These are phyloP conservation scores for Earliella scabrosa DNA, from an alignment of 1,284 basidiomycete genomes.

Conservation along the genomic window DNA sequence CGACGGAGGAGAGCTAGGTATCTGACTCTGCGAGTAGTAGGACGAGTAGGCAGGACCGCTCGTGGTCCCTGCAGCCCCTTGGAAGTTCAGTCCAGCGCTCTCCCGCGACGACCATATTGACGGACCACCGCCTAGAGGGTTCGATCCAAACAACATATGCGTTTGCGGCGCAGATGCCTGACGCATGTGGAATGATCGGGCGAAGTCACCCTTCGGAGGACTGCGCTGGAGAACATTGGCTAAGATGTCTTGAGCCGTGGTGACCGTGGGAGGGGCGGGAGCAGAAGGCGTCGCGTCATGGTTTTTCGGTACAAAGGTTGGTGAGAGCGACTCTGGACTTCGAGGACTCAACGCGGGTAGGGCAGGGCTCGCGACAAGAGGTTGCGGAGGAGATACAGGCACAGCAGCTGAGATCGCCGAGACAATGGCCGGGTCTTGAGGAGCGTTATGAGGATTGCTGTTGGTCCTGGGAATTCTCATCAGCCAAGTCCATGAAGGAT, in stretches of 20 bases:
- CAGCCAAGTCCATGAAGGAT: not conserved
- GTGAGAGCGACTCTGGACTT: conserved; percentile 19
- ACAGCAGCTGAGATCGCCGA: conserved; percentile 5
- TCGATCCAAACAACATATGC: conserved; percentile 36
- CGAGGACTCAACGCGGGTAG: conserved; percentile 13
- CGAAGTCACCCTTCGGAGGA: conserved; percentile 20
- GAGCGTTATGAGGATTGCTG: conserved; percentile 14
- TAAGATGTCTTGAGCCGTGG: conserved; percentile 67
- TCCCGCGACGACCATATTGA: conserved; percentile 38
- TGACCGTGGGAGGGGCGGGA: conserved; percentile 34
- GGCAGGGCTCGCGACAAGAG: conserved; percentile 13
- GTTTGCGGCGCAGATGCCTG: conserved; percentile 32
- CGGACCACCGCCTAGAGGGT: conserved; percentile 23
- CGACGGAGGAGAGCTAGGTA: not conserved
- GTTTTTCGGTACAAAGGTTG: conserved; percentile 4
- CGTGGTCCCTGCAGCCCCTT: conserved; percentile 12
- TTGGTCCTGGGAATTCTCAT: conserved; percentile 1
- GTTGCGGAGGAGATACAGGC: conserved; percentile 13
- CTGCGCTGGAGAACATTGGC: conserved; percentile 47
- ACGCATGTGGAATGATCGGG: conserved; percentile 30
- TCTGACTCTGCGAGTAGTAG: conserved; percentile 4
- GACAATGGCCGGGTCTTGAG: conserved; percentile 18
- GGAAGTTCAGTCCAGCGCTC: conserved; percentile 12
- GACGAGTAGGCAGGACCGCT: conserved; percentile 10
- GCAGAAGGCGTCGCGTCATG: conserved; percentile 12